Base-by-base conservation (phyloP, 495 filamentous ascomycete species). In the Amphirosellinia nigrospora region DNA sequence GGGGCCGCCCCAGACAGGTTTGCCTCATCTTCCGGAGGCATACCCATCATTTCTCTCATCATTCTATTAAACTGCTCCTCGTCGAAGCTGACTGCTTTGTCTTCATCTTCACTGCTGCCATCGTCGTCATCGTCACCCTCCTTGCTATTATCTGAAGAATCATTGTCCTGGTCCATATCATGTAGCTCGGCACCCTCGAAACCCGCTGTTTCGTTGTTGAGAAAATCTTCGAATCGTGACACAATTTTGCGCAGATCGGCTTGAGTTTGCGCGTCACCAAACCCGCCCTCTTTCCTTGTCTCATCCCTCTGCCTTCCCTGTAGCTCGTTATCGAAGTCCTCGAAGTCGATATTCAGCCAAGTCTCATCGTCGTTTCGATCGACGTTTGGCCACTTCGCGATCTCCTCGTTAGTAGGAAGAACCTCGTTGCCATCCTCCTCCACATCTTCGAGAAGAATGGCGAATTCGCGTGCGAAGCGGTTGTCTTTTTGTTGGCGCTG, bases 11-110 rank as follows among this genome's bases (percentile, higher is more conserved):
- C 9, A 9, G 68, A 36, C 21, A 53, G 1, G 19, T 70, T 39
- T 34, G 41, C 64, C 19, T 43, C 23, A 32, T 76, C 71, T 53
- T 79, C 77, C 13, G 79, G 62, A 26, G 93, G 90, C 79, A 96
- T 84, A 13, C 93, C 93, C 92, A 96, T 96, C 92, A 97, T 97
- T 77, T 97, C 94, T 64, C 90, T 89, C 93, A 98, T 97, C 90
- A 97, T 92, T 59, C 75, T 84, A 21, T 90, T 83, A 74, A 97
- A 97, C 70, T 94, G 91, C 32, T 90, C 89, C 79, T 97, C 94
- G 73, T 97, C 89, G 71, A 96, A 94, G 41, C 88, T 89, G 2
- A 91, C 87, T 63, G 92, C 90, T 70, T 89, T 90, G 72, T 96
- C 92, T 74, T 96, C 90, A 26, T 87, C 89, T 28, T 87, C 75